Base-by-base conservation (phyloP, 192 early-diverging fungal species). In the Pilobolus umbonatus region DNA sequence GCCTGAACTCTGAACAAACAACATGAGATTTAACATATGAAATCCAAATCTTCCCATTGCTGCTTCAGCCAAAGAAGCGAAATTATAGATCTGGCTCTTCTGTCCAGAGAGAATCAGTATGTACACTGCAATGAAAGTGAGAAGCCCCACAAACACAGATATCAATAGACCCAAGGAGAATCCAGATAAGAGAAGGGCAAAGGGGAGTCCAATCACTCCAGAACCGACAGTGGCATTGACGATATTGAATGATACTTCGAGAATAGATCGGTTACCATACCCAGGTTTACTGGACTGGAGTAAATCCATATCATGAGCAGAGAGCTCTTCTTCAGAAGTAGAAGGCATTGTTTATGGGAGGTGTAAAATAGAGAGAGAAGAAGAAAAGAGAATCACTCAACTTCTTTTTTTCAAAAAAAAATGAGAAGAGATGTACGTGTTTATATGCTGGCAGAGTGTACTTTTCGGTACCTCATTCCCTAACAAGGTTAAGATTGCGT, bases 211-310 rank as follows among this genome's bases (percentile, higher is more conserved):
- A 10, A 88, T 72, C 24, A 88, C 78, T 10, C 85, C 85, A 6
- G 84, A 82, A 12, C 85, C 85, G 31, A 85, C 80, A 12, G 82
- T 81, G 1, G 82, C 82, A 62, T 88, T 88, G 48, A 88, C 79
- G 48, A 88, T 74, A 60, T 83, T 85, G 53, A 83, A 73, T 17
- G 82, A 64, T 22, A 73, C 69, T 34, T 74, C 66, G 14, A 71
- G 36, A 14, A 69, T 39, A 14, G 57, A 43, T 28, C 76, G 60
- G 0, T 48, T 64, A 34, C 76, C 76, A 22, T 61, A 60, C 19
- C 73, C 76, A 17, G 60, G 65, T 11, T 50, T 62, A 42, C 63
- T 65, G 1, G 57, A 53, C 55, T 70, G 68, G 21, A 63, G 30
- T 4, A 63, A 12, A 46, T 62, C 65, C 26, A 58, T 24, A 21